These are phyloP conservation scores for Penicillium angulare DNA, from an alignment of 495 filamentous ascomycete species.

Conservation along the genomic window DNA sequence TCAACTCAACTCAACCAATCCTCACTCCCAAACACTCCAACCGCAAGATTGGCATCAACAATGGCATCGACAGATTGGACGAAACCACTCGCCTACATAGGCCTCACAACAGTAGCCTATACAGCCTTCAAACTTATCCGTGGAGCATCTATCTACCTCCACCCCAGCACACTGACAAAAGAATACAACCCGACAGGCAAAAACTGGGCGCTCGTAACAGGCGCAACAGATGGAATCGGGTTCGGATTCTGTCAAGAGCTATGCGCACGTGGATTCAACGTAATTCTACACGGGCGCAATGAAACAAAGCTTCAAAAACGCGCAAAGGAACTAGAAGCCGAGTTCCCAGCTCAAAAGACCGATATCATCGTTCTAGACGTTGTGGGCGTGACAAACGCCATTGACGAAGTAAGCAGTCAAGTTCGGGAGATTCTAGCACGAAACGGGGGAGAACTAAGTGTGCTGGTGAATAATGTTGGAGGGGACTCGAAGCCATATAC, in stretches of 20 bases:
- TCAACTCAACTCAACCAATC: neutral
- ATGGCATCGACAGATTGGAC: neutral
- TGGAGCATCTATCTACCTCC: slow-evolving; percentile 21
- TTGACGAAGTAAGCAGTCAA: slow-evolving; percentile 22
- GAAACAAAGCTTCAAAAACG: slow-evolving; percentile 39
- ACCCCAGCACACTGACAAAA: slow-evolving; percentile 10
- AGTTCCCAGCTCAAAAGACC: slow-evolving; percentile 30
- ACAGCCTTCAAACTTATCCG: slow-evolving; percentile 12
- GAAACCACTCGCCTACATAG: slow-evolving; percentile 14
- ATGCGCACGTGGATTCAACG: slow-evolving; percentile 54
- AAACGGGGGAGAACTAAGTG: slow-evolving; percentile 24
- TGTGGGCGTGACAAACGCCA: slow-evolving; percentile 3
- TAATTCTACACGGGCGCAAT: slow-evolving; percentile 57
- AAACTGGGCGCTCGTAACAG: slow-evolving; percentile 60
- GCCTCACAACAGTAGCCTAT: slow-evolving; percentile 16
- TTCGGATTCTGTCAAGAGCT: slow-evolving; percentile 48
- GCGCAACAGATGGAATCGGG: slow-evolving; percentile 61
- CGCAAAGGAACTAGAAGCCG: slow-evolving; percentile 18
- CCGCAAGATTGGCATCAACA: neutral
- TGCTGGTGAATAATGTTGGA: slow-evolving; percentile 53
- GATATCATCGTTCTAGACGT: slow-evolving; percentile 35
- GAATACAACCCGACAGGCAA: slow-evolving; percentile 16
- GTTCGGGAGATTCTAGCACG: slow-evolving; percentile 14
- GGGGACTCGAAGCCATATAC: slow-evolving; percentile 21
- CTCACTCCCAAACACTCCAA: neutral